Evolutionary conservation across 768 basidiomycete species (phyloP).

Genomic region (Hypholoma sublateritium): DNA sequence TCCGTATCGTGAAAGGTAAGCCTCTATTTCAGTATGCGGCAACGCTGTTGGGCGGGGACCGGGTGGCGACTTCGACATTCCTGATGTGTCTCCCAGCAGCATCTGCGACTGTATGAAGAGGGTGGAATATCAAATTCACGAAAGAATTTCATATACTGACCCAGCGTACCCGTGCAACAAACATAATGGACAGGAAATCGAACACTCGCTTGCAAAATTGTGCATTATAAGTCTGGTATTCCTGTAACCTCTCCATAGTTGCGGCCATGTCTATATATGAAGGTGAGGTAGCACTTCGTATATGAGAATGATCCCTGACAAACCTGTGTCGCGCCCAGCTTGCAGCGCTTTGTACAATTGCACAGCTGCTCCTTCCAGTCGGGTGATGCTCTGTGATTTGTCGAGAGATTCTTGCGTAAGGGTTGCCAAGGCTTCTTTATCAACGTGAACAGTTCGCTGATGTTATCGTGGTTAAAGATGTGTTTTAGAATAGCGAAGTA

Average conservation of each 20-base stretch:
- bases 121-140: background rate
- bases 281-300: background rate
- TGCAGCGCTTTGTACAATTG: constrained; percentile 95
- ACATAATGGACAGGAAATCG: constrained; percentile 91
- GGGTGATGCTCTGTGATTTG: constrained; percentile 69
- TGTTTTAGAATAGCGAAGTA: background rate
- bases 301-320: constrained; percentile 9
- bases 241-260: constrained; percentile 88
- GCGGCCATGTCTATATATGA: constrained; percentile 83
- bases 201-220: constrained; percentile 93
- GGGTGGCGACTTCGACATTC: constrained; percentile 42
- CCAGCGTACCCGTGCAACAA: constrained; percentile 75
- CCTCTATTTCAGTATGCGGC: constrained; percentile 75
- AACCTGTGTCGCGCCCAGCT: constrained; percentile 87
- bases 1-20: constrained; percentile 83
- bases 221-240: constrained; percentile 84
- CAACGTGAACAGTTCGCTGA: constrained; percentile 95
- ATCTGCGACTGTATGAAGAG: constrained; percentile 53
- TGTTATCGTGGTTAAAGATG: background rate
- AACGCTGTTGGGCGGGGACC: constrained; percentile 48
- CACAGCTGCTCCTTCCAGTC: constrained; percentile 78
- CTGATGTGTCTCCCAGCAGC: constrained; percentile 63
- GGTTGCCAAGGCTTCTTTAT: constrained; percentile 66
- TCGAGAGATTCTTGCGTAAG: constrained; percentile 91
- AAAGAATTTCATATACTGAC: background rate